Base-by-base conservation (phyloP, 2,329 filamentous ascomycete species). In the Neofusicoccum ribis region DNA sequence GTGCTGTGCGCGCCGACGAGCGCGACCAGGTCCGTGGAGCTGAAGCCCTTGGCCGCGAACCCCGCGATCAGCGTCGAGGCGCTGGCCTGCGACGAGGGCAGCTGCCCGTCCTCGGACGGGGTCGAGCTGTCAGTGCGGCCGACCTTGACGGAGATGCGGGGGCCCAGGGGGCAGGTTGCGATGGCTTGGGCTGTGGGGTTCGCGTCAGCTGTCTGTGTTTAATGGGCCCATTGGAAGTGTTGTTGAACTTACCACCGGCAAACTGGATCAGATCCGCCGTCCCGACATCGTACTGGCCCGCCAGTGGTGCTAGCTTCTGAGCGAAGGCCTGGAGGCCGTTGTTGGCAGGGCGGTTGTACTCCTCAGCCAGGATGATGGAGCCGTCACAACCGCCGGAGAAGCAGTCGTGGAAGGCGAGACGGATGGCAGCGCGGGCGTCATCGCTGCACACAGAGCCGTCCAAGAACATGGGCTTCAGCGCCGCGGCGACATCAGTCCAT, bases 251-350 rank as follows among this genome's bases (percentile, higher is more conserved):
- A 71, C 68, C 66, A 31, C 68, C 79, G 2, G 79, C 82, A 58
- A 85, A 81, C 70, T 85, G 83, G 46, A 85, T 82, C 20, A 87
- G 74, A 71, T 87, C 85, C 17, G 85, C 85, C 68, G 83, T 82
- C 11, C 78, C 76, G n/a, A 85, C 77, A 15, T 76, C 73, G 66
- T 79, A 82, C 64, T 79, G 76, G 20, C 69, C 66, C 61, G 78
- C 79, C 69, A 83, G 78, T 1, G 67, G 65, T 43, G 74, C 71
- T 3, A 82, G 77, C 27, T 78, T 71, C 3, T 65, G 66, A 5
- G 78, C 78, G 46, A 83, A 81, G 7, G 70, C 72, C 64, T 78
- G 71, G 3, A 87, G 75, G 0, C 83, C 84, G n/a, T 71, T 74
- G 72, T 87, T 78, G 44, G 79, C 77, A 1, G 68, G 39, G 3